Evolutionary conservation across 2,329 filamentous ascomycete species (phyloP).

Genomic region (Trichoderma endophyticum): DNA sequence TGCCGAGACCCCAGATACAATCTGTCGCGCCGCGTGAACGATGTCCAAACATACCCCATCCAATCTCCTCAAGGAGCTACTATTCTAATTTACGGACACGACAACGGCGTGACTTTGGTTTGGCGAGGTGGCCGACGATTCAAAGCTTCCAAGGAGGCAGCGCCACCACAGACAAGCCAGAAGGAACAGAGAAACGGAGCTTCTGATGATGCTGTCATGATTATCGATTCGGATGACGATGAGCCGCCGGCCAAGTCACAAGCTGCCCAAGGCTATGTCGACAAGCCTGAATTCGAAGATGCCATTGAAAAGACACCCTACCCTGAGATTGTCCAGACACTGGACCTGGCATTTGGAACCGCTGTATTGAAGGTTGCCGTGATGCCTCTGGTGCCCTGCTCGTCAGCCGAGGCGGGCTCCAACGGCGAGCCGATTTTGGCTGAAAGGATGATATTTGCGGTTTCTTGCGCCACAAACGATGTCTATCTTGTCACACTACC

Average conservation of each 20-base stretch:
- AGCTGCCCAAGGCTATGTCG: constrained; percentile 38
- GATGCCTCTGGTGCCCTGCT: constrained; percentile 47
- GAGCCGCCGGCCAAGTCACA: constrained; percentile 38
- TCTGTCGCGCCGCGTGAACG: constrained; percentile 54
- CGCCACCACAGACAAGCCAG: constrained; percentile 23
- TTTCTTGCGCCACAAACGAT: constrained; percentile 56
- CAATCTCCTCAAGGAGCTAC: constrained; percentile 61
- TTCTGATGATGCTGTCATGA: constrained; percentile 54
- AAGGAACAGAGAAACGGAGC: constrained; percentile 52
- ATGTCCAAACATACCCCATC: constrained; percentile 60
- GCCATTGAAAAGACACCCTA: constrained; percentile 48
- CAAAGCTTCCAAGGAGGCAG: constrained; percentile 42
- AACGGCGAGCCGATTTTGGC: constrained; percentile 48
- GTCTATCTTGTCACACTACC: constrained; percentile 58
- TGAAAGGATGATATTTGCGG: constrained; percentile 58
- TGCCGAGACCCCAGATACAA: constrained; percentile 52
- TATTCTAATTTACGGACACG: constrained; percentile 61
- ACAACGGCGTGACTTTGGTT: constrained; percentile 58
- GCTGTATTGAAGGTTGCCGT: constrained; percentile 55
- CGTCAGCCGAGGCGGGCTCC: constrained; percentile 48
- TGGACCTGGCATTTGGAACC: constrained; percentile 59
- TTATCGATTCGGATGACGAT: constrained; percentile 63
- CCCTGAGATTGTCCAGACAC: constrained; percentile 55
- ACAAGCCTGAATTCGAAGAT: constrained; percentile 59
- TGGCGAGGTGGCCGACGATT: constrained; percentile 63